Conservation (phyloP, 768 basidiomycete genomes). For the Mycena indigotica region DNA sequence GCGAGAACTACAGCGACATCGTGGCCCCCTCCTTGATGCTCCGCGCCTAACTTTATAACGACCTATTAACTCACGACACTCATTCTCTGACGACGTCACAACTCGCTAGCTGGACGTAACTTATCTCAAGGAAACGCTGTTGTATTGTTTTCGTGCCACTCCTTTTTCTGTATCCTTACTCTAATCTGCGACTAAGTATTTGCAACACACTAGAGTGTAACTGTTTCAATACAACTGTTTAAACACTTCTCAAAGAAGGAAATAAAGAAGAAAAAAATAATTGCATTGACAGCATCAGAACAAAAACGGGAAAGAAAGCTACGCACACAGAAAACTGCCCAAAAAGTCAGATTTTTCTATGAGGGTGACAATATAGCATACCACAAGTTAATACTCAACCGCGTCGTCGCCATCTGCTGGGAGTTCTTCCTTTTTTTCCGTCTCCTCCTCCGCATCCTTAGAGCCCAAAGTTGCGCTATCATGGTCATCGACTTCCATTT, state of each 20-base stretch:
- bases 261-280: too few relatives aligned
- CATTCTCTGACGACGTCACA: not conserved
- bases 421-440: conserved; percentile 57
- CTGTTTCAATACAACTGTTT: too few relatives aligned
- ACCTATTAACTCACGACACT: not conserved
- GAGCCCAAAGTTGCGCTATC: conserved; percentile 30
- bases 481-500: conserved; percentile 38
- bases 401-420: conserved; percentile 79
- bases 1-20: not conserved
- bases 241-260: too few relatives aligned
- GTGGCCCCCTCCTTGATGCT: not conserved
- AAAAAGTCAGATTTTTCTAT: not conserved
- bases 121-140: not conserved
- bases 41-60: not conserved
- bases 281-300: not conserved
- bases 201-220: not conserved
- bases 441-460: conserved; percentile 40
- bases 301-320: conserved; percentile 13
- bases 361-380: not conserved
- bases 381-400: conserved; percentile 64
- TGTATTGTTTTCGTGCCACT: not conserved
- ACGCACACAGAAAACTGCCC: conserved; percentile 24
- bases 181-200: not conserved
- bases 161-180: not conserved
- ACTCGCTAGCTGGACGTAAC: not conserved